Evolutionary conservation across 805 yeast species (phyloP), one percentile per base, ranked within the genome.

Genomic region (Candida railenensis): DNA sequence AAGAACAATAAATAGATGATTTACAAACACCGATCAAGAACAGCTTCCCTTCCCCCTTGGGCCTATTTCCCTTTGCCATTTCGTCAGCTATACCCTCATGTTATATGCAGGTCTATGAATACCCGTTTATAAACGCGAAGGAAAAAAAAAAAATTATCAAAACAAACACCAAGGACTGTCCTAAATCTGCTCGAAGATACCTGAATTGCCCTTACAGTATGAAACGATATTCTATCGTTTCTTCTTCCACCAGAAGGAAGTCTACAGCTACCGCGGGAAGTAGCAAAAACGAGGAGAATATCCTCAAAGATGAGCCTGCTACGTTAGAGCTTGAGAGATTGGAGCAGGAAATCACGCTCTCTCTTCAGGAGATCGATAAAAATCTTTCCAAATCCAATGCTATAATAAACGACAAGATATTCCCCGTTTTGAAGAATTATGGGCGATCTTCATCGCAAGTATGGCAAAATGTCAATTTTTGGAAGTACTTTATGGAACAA

Each of bases 401-500:
- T 40, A 76, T 83, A 30, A 80, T 90, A 21, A 81, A 82, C 41
- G 85, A 85, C 49, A 75, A 76, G 37, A 74, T 89, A 25, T 71
- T 87, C 28, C 96, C 96, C 2, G 71, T 80, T 11, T 76, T 89
- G 19, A 76, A 80, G 51, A 70, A 73, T 39, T 88, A 87, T 57
- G 79, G 85, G 16, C 56, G 59, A 12, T 77, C 78, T 36, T 80
- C 89, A 12, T 77, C 73, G 37, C 71, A 77, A 28, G 80, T 87
- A 2, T 82, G 89, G 85, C 66, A 73, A 25, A 83, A 83, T 46
- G 82, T 81, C 4, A 77, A 78, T 46, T 87, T 88, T 64, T 83
- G 95, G 85, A 87, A 87, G 58, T 77, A 77, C 28, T 85, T 89
- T 64, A 79, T 89, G 55, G 96, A 89, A 58, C 78, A 82, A 40